phyloP scores from a whole-genome alignment of 495 filamentous ascomycete species.

The Lophiostoma macrostomum region DNA sequence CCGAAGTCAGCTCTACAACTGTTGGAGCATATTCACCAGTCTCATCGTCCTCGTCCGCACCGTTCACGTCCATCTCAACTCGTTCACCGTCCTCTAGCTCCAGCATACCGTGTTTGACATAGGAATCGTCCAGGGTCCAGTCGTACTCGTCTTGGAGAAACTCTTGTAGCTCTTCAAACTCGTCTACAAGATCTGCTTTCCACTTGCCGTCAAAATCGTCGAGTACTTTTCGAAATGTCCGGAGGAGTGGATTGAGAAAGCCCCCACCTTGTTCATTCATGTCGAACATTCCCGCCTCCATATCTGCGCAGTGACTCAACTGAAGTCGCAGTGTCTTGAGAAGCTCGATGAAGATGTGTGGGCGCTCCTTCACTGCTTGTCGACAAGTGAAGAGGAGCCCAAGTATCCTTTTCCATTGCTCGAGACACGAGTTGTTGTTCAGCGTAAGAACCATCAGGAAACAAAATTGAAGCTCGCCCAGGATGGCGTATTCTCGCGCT shows the following conservation, averaged over 20 bases:
- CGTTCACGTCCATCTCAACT: conserved; percentile 72
- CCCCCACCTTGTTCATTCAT: conserved; percentile 51
- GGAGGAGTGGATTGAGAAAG: conserved; percentile 55
- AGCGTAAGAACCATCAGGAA: conserved; percentile 79
- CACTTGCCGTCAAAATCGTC: conserved; percentile 34
- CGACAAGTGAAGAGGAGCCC: conserved; percentile 68
- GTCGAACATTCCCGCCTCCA: conserved; percentile 60
- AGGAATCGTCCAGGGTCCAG: conserved; percentile 61
- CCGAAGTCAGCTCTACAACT: conserved; percentile 63
- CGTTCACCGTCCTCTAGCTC: conserved; percentile 73
- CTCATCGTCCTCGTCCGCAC: conserved; percentile 78
- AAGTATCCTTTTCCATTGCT: conserved; percentile 82
- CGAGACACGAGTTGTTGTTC: conserved; percentile 79
- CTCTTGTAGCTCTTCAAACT: conserved; percentile 55
- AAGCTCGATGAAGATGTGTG: conserved; percentile 58
- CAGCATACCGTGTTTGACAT: conserved; percentile 62
- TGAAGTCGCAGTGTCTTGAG: conserved; percentile 66
- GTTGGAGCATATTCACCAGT: conserved; percentile 82
- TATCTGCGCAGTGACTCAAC: conserved; percentile 65
- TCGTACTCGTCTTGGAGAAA: conserved; percentile 57
- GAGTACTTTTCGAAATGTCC: conserved; percentile 47
- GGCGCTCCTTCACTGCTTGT: conserved; percentile 53
- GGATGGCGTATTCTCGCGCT: conserved; percentile 46
- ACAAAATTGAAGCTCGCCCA: conserved; percentile 85
- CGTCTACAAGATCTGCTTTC: conserved; percentile 45